Evolutionary conservation across 257 asterid genomes (phyloP).

Genomic region (Craterostigma plantagineum): DNA sequence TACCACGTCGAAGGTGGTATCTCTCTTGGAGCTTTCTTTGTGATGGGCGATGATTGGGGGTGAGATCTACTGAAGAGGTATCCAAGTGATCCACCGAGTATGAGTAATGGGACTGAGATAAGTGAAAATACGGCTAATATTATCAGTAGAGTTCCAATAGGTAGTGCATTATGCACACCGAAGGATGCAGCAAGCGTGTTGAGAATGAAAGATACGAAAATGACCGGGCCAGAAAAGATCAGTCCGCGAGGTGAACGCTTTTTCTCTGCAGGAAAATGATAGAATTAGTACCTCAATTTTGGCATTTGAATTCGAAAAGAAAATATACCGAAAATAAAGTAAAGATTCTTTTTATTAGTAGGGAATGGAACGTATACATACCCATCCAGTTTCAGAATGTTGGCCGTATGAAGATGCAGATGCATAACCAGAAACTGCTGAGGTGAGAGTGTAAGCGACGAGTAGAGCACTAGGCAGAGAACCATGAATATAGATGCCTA

Average conservation of each 20-base stretch:
- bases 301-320: constrained; percentile 3
- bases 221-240: constrained; percentile 39
- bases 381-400: constrained; percentile 56
- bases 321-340: constrained; percentile 1
- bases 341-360: constrained; percentile 1
- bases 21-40: constrained; percentile 39
- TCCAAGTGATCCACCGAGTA: constrained; percentile 50
- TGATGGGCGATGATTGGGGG: constrained; percentile 24
- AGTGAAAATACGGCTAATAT: constrained; percentile 26
- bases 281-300: constrained; percentile 1
- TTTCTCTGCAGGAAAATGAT: constrained; percentile 24
- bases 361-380: constrained; percentile 9
- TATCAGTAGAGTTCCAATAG: constrained; percentile 42
- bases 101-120: constrained; percentile 46
- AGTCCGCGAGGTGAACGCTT: constrained; percentile 28
- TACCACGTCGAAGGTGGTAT: constrained; percentile 43
- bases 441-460: constrained; percentile 40
- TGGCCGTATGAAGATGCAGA: constrained; percentile 51
- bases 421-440: constrained; percentile 58
- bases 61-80: constrained; percentile 21
- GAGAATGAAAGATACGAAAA: constrained; percentile 29
- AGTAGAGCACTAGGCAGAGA: constrained; percentile 34
- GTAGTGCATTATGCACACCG: constrained; percentile 52
- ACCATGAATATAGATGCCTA: constrained; percentile 56
- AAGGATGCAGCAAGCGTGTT: constrained; percentile 30